These are phyloP conservation scores for Aspergillus kassunensis DNA, from an alignment of 495 filamentous ascomycete genomes.

Conservation along the genomic window DNA sequence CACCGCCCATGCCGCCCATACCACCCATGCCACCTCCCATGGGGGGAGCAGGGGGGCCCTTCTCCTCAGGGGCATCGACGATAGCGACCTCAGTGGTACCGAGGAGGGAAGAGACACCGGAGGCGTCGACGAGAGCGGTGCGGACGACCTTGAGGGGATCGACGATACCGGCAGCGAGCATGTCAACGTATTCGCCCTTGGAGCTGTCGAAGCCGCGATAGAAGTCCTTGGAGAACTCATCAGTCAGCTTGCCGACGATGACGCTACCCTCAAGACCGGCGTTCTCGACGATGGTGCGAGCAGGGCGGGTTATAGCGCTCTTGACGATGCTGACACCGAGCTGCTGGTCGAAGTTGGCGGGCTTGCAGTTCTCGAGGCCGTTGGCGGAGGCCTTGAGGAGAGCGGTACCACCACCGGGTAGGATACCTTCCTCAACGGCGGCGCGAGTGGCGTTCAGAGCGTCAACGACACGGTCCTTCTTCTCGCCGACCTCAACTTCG, in stretches of 20 bases:
- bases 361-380: conserved; percentile 74
- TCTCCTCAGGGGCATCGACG: conserved; percentile 92
- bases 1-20: conserved; percentile 60
- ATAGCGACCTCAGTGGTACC: conserved; percentile 98
- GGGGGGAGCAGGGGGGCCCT: conserved; percentile 53
- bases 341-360: conserved; percentile 97
- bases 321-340: conserved; percentile 96
- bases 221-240: conserved; percentile 89
- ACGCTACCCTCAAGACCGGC: conserved; percentile 94
- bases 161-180: conserved; percentile 94
- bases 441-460: conserved; percentile 97
- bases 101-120: conserved; percentile 92
- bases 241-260: conserved; percentile 95
- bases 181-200: conserved; percentile 97
- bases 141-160: conserved; percentile 99
- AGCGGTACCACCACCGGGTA: conserved; percentile 96
- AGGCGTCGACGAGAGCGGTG: conserved; percentile 89
- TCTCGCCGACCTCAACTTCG: conserved; percentile 97
- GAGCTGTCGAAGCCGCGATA: conserved; percentile 96
- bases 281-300: conserved; percentile 95
- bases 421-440: conserved; percentile 97
- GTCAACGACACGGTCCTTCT: conserved; percentile 99
- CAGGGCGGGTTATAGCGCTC: conserved; percentile 92
- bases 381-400: conserved; percentile 95
- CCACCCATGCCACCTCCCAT: conserved; percentile 53